These are phyloP conservation scores for Coemansia brasiliensis DNA, from an alignment of 192 early-diverging fungal genomes.

Conservation along the genomic window DNA sequence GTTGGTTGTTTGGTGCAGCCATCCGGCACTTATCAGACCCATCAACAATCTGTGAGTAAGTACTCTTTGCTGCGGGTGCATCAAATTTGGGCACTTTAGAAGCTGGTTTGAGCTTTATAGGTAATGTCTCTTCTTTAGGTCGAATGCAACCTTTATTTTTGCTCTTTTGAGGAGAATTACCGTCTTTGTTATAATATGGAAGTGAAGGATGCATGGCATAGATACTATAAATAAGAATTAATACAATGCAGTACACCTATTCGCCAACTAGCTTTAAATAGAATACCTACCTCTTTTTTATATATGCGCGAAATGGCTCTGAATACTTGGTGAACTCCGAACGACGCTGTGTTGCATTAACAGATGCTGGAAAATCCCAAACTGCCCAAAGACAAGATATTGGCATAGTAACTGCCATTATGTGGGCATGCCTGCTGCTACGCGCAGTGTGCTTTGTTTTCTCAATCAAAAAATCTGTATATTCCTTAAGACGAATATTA, in stretches of 20 bases:
- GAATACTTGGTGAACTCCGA: not conserved
- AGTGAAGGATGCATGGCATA: not conserved
- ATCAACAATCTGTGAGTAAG: too few relatives aligned
- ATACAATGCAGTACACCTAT: not conserved
- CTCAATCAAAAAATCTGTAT: slow-evolving; percentile 1
- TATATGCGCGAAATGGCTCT: not conserved
- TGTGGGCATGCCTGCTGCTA: not conserved
- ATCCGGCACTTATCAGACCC: too few relatives aligned
- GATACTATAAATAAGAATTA: not conserved
- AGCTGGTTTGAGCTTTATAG: too few relatives aligned
- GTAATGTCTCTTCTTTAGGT: too few relatives aligned
- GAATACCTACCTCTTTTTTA: slow-evolving; percentile 8
- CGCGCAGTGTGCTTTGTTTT: not conserved
- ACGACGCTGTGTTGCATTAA: too few relatives aligned
- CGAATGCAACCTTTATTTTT: too few relatives aligned
- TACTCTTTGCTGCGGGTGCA: too few relatives aligned
- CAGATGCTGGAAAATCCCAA: slow-evolving; percentile 8
- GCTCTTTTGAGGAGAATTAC: too few relatives aligned
- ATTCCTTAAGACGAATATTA: not conserved
- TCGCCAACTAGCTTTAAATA: not conserved
- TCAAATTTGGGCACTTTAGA: too few relatives aligned
- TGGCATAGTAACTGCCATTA: not conserved
- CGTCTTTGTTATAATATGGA: not conserved
- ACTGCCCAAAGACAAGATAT: slow-evolving; percentile 20
- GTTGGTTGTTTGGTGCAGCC: not conserved